Base-by-base conservation (phyloP, 768 basidiomycete species). In the Mycena vulgaris region DNA sequence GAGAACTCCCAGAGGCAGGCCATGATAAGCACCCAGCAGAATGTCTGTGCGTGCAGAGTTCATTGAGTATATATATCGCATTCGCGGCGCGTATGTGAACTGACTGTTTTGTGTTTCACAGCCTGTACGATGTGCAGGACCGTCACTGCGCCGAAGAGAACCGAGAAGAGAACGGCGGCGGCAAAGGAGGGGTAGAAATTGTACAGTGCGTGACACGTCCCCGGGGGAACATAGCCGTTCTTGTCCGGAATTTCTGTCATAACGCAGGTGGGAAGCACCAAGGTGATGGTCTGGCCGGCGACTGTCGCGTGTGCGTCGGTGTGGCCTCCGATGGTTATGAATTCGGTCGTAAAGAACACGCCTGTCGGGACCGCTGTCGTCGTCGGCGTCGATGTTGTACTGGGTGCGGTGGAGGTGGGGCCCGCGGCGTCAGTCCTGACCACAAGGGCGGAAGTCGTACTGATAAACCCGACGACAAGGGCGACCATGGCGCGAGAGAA, bases 11-110 rank as follows among this genome's bases (percentile, higher is more conserved):
- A 76, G 45, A 55, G 37, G 25, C 62, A 68, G 48, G 62, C 74
- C 75, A 76, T 72, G 71, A 76, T 70, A 62, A 76, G 63, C 30
- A 76, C 71, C 75, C 75, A 76, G 63, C 70, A 74, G 60, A 76
- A 74, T 42, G 62, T 63, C 62, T 63, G 62, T 23, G 39, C 57
- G 52, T 47, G 72, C n/a, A n/a, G n/a, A n/a, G n/a, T 76, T 39
- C 74, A 47, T 47, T 76, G 63, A 53, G 62, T 53, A 35, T 23
- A 31, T 63, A 51, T 37, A 7, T 6, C 14, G 35, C 8, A 14
- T 21, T 14, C 49, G 62, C 52, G 62, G 62, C 62, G 39, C n/a
- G 49, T 63, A 31, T 14, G 45, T 48, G 9, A 31, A n/a, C 62
- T 27, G 49, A 63, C 62, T 51, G 62, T 63, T 65, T 55, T 65